These are phyloP conservation scores for Hypomyces rosellus DNA, from an alignment of 2,329 filamentous ascomycete species.

Conservation along the genomic window DNA sequence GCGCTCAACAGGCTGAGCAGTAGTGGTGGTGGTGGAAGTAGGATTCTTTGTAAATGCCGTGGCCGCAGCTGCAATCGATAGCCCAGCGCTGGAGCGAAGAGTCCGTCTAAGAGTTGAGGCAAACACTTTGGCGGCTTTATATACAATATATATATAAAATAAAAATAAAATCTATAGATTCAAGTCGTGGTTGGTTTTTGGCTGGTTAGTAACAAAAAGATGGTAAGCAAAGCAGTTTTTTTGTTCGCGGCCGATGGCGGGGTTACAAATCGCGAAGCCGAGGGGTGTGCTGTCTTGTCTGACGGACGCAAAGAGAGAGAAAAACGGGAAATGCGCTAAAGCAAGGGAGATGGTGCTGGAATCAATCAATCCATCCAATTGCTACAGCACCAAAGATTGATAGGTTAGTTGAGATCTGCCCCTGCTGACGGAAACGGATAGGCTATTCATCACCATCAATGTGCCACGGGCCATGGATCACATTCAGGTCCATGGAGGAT, in stretches of 20 bases:
- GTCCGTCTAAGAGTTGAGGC: conserved; percentile 72
- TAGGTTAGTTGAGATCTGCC: no score
- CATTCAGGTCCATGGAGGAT: conserved; percentile 6
- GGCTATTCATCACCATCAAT: no score
- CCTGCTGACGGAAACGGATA: no score
- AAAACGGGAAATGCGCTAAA: neutral
- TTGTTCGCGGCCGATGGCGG: neutral
- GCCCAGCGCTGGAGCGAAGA: conserved; percentile 67
- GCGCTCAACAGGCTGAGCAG: conserved; percentile 23
- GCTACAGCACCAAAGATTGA: no score
- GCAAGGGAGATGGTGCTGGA: neutral
- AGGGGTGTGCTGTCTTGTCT: neutral
- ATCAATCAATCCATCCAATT: neutral
- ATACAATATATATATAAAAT: neutral
- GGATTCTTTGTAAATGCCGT: conserved; percentile 49
- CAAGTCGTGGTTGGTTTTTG: no score
- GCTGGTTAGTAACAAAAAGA: neutral
- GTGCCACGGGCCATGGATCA: no score
- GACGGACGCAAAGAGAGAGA: no score
- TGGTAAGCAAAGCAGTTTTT: no score
- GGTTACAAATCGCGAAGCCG: neutral
- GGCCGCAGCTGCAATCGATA: conserved; percentile 65
- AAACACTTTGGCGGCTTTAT: conserved; percentile 74
- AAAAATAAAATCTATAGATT: no score
- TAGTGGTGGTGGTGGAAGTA: conserved; percentile 26